Evolutionary conservation across 2,329 filamentous ascomycete species (phyloP).

Genomic region (Corinectria fuckeliana): DNA sequence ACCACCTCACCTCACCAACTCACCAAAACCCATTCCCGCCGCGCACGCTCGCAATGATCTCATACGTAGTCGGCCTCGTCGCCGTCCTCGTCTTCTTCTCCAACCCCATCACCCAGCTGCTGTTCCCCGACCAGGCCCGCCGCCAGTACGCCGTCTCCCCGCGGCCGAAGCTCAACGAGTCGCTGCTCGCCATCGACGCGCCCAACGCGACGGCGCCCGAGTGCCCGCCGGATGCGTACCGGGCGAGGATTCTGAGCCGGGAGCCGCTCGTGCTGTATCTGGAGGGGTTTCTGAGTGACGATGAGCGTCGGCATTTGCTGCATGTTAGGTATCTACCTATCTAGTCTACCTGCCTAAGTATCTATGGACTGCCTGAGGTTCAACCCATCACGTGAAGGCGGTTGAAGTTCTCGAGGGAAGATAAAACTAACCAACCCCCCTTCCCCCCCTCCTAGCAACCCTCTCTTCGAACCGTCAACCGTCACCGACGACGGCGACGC

Average conservation of each 20-base stretch:
- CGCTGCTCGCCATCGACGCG: slow-evolving; percentile 56
- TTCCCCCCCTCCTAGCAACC: slow-evolving; percentile 45
- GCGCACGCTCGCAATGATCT: slow-evolving; percentile 47
- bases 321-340: slow-evolving; percentile 62
- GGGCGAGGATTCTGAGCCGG: slow-evolving; percentile 55
- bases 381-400: not conserved
- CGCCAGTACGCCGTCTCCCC: slow-evolving; percentile 39
- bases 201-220: slow-evolving; percentile 43
- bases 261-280: slow-evolving; percentile 61
- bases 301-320: slow-evolving; percentile 55
- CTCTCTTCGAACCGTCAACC: slow-evolving; percentile 58
- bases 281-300: slow-evolving; percentile 55
- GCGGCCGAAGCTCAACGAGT: slow-evolving; percentile 56
- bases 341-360: no score
- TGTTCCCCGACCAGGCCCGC: slow-evolving; percentile 38
- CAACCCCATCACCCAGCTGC: slow-evolving; percentile 50
- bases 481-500: slow-evolving; percentile 55
- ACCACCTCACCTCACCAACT: not conserved
- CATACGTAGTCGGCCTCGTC: slow-evolving; percentile 52
- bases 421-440: not conserved
- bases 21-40: not conserved
- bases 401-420: not conserved
- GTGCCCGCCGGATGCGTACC: slow-evolving; percentile 52
- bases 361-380: no score
- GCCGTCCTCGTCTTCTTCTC: slow-evolving; percentile 52